Evolutionary conservation across 192 early-diverging fungal species (phyloP).

Genomic region (Allomyces macrogynus): DNA sequence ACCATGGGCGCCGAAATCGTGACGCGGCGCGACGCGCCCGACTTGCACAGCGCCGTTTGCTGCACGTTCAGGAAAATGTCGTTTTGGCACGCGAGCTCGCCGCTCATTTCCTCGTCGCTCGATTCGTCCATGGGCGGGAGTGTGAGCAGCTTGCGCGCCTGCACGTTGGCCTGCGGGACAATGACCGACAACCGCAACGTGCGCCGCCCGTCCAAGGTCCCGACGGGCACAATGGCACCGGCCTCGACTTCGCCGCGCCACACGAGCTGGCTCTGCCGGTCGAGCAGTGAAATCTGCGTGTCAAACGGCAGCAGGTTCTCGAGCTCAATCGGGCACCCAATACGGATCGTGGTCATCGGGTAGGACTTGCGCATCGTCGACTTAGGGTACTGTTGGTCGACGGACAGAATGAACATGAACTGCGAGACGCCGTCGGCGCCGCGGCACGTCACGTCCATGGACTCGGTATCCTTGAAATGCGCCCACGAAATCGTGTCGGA

Average conservation of each 20-base stretch:
- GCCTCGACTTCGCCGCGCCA: background rate
- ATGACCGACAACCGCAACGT: slow-evolving; percentile 45
- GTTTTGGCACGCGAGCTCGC: background rate
- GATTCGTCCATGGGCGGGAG: background rate
- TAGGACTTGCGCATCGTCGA: slow-evolving; percentile 20
- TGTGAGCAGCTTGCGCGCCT: background rate
- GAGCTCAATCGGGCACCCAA: slow-evolving; percentile 61
- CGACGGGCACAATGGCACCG: background rate
- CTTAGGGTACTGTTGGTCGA: slow-evolving; percentile 7
- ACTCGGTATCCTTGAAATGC: background rate
- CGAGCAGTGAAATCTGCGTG: slow-evolving; percentile 52
- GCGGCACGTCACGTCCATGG: background rate
- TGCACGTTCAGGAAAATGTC: background rate
- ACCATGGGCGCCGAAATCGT: background rate
- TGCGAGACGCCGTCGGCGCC: background rate
- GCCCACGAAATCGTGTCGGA: background rate
- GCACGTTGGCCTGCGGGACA: slow-evolving; percentile 27
- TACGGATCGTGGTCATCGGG: slow-evolving; percentile 56
- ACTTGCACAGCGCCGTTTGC: background rate
- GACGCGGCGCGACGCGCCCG: background rate
- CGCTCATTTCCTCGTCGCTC: background rate
- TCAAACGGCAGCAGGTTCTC: slow-evolving; percentile 91
- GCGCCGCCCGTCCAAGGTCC: background rate
- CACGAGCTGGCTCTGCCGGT: slow-evolving; percentile 14
- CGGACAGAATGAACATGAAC: background rate